These are phyloP conservation scores for Ocimum tenuiflorum DNA, from an alignment of 257 asterid genomes.

Conservation along the genomic window DNA sequence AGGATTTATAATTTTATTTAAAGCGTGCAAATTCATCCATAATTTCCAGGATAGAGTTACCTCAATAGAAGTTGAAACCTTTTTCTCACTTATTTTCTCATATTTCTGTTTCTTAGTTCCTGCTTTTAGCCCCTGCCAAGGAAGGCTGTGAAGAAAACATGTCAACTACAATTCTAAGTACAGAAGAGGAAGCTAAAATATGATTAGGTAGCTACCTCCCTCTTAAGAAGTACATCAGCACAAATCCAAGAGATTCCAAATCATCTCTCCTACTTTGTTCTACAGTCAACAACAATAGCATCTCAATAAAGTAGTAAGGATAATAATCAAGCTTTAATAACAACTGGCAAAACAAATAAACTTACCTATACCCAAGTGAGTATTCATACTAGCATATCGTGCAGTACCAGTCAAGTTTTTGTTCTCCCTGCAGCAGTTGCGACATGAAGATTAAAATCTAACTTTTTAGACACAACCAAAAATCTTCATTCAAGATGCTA, in stretches of 20 bases:
- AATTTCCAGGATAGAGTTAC: conserved; percentile 31
- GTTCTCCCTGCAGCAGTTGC: conserved; percentile 64
- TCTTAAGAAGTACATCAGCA: conserved; percentile 84
- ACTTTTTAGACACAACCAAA: background rate
- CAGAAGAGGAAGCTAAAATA: conserved; percentile 16
- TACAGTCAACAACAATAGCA: conserved; percentile 19
- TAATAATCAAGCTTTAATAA: conserved; percentile 7
- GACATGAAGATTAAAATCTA: background rate
- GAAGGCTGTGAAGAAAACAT: conserved; percentile 56
- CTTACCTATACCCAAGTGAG: conserved; percentile 90
- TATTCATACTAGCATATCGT: conserved; percentile 96
- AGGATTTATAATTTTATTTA: conserved; percentile 13
- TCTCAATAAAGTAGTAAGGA: background rate
- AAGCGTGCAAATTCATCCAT: conserved; percentile 12
- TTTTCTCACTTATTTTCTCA: conserved; percentile 89
- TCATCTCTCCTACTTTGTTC: conserved; percentile 99
- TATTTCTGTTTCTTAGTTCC: conserved; percentile 93
- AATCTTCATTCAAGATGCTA: background rate
- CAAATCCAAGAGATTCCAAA: conserved; percentile 95
- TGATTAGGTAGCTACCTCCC: conserved; percentile 58
- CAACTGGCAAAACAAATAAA: conserved; percentile 7
- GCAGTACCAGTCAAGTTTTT: conserved; percentile 98
- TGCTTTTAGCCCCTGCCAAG: conserved; percentile 97
- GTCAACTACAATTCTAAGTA: conserved; percentile 30
- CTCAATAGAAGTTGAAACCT: conserved; percentile 96